Conservation (phyloP, 192 early-diverging fungal genomes). For the Entomortierella beljakovae region DNA sequence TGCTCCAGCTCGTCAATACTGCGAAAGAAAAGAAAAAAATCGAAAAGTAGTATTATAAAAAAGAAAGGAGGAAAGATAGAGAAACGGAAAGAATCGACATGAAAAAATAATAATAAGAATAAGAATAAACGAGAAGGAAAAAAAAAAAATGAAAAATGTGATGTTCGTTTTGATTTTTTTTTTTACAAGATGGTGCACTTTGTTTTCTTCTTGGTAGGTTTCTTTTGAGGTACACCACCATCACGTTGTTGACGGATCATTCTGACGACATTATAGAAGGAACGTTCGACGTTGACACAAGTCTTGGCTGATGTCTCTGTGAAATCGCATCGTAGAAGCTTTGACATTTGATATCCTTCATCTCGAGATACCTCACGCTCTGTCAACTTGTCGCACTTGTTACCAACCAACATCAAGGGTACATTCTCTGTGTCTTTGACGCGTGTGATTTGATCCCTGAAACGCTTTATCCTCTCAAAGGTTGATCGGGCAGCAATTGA, state of each 20-base stretch:
- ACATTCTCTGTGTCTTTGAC: slow-evolving; percentile 91
- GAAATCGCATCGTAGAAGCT: slow-evolving; percentile 81
- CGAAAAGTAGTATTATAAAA: slow-evolving; percentile 6
- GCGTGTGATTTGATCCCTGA: slow-evolving; percentile 89
- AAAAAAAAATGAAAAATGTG: too few species aligned
- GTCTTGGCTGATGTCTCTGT: slow-evolving; percentile 93
- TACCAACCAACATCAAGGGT: slow-evolving; percentile 94
- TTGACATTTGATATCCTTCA: slow-evolving; percentile 85
- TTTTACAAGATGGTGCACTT: slow-evolving; percentile 51
- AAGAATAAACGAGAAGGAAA: not conserved
- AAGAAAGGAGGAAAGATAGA: slow-evolving; percentile 1
- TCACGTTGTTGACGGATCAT: slow-evolving; percentile 80
- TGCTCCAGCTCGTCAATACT: too few species aligned
- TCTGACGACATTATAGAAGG: slow-evolving; percentile 85
- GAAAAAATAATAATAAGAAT: not conserved
- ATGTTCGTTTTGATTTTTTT: not conserved
- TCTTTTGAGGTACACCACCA: slow-evolving; percentile 39
- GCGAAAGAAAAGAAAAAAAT: slow-evolving; percentile 5
- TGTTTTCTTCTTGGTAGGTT: slow-evolving; percentile 43
- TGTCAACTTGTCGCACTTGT: slow-evolving; percentile 89
- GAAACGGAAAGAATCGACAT: not conserved
- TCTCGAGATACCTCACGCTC: slow-evolving; percentile 89
- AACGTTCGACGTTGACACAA: slow-evolving; percentile 91
- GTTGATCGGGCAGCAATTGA: slow-evolving; percentile 90
- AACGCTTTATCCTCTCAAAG: slow-evolving; percentile 88